A percentile compares a stretch with the other conserved stretches of the same genome.
Evolutionary conservation across 192 early-diverging fungal genomes (phyloP).

Genomic region (Gamsiella multidivaricata): DNA sequence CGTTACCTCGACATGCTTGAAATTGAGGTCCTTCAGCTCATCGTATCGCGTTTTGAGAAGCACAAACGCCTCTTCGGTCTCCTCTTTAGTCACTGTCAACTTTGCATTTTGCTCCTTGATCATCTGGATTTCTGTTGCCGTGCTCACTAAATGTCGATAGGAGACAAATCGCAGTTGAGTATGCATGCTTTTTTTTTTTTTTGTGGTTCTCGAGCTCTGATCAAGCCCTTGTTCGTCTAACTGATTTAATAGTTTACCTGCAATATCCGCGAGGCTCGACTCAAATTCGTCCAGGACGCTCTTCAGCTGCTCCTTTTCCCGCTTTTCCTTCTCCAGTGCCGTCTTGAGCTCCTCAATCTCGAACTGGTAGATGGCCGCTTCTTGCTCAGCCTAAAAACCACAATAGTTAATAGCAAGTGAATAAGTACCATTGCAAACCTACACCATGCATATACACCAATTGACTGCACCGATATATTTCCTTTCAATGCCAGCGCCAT

Average conservation of each 20-base stretch:
- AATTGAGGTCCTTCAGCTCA: constrained; percentile 35
- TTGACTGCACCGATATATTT: too few relatives aligned
- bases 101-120: constrained; percentile 49
- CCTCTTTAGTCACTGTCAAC: constrained; percentile 27
- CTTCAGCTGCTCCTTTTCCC: constrained; percentile 37
- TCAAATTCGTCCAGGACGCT: constrained; percentile 46
- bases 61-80: constrained; percentile 49
- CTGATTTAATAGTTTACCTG: constrained; percentile 22
- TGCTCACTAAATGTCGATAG: constrained; percentile 29
- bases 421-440: too few relatives aligned
- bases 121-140: constrained; percentile 30
- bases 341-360: constrained; percentile 43
- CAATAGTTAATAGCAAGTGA: background rate
- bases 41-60: constrained; percentile 43
- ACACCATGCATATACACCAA: too few relatives aligned
- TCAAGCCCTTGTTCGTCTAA: too few relatives aligned
- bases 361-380: constrained; percentile 37
- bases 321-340: constrained; percentile 32
- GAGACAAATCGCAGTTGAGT: background rate
- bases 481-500: too few relatives aligned
- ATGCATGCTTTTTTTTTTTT: background rate
- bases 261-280: constrained; percentile 47
- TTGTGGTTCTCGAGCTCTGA: too few relatives aligned
- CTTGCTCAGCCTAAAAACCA: constrained; percentile 44
- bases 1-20: constrained; percentile 47